Evolutionary conservation across 371 early-diverging fungal species (phyloP), one percentile per base, ranked within the genome.

Genomic region (Amoeboaphelidium protococcarum): DNA sequence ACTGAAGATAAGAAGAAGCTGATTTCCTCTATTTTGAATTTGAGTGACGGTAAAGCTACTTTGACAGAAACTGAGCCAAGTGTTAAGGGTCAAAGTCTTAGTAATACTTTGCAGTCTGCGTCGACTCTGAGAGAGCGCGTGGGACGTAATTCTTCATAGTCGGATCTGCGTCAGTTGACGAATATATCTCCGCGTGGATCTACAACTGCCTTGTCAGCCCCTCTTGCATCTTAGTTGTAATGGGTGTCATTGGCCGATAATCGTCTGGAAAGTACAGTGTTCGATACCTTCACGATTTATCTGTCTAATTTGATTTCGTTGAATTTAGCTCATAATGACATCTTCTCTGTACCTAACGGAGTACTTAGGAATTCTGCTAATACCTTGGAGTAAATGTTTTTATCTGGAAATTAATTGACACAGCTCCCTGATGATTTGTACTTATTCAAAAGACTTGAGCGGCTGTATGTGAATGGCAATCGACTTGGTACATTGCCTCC

Each of bases 401-500:
- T 88, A 25, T 75, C 80, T 6, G 87, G 89, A 1, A 89, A 89
- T 52, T 73, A 80, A 26, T 57, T 91, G 40, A 68, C 80, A 4
- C 74, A 75, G 0, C 58, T 89, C 16, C 89, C 88, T 1, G 80
- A 76, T 46, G 89, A 86, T 43, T 72, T 86, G 25, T 82, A 77
- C 47, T 68, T 68, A 23, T 68, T 82, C 46, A 64, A 71, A 23
- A 65, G 58, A 21, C 48, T 87, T 19, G 68, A 72, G 19, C 65
- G 77, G 6, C 54, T 91, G 31, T 78, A 80, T 52, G 65, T 91
- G 45, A 87, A 89, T 55, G 80, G 81, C 26, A 91, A 91, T 60
- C 80, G 78, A 53, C 61, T 91, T 26, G 78, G 77, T 48, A 82
- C 84, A 0, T 61, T 91, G 1, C 89, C 89, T n/a, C 81, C 82